These are phyloP conservation scores for Calonectria pseudoreteaudii DNA, from an alignment of 2,329 filamentous ascomycete species.

Conservation along the genomic window DNA sequence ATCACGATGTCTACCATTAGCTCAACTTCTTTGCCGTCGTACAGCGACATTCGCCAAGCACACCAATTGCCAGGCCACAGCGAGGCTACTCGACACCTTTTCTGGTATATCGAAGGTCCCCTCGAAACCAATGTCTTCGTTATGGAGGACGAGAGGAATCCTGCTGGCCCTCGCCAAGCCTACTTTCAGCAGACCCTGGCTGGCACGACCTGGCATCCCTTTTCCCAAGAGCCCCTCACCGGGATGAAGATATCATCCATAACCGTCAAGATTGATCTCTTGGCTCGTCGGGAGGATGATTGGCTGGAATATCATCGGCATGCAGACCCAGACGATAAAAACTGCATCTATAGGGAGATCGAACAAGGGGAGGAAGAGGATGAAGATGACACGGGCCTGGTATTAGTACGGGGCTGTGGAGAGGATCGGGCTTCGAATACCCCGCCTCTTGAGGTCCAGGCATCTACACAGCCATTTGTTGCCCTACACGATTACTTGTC, in stretches of 20 bases:
- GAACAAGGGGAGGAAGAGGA: neutral
- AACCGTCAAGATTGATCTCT: neutral
- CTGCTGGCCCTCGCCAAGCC: neutral
- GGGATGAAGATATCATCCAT: neutral
- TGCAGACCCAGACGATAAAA: neutral
- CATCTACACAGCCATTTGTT: conserved; percentile 17
- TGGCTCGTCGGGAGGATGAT: neutral
- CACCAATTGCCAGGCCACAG: neutral
- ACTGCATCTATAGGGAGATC: neutral
- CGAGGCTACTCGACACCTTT: neutral
- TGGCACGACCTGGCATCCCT: neutral
- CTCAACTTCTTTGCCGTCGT: too few relatives aligned
- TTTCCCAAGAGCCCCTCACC: neutral
- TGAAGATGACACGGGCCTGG: neutral
- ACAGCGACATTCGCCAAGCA: neutral
- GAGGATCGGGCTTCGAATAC: conserved; percentile 12
- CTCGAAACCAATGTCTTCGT: neutral
- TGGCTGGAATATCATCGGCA: conserved; percentile 1
- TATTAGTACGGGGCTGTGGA: neutral
- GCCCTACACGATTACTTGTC: conserved; percentile 39
- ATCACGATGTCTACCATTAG: too few relatives aligned
- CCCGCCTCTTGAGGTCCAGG: neutral
- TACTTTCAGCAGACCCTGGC: neutral
- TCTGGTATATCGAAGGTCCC: neutral
- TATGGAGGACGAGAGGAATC: neutral